A percentile compares a stretch with the other conserved stretches of the same genome.
phyloP scores from a whole-genome alignment of 2,329 filamentous ascomycete species.

The Ceratocystis cubensis region DNA sequence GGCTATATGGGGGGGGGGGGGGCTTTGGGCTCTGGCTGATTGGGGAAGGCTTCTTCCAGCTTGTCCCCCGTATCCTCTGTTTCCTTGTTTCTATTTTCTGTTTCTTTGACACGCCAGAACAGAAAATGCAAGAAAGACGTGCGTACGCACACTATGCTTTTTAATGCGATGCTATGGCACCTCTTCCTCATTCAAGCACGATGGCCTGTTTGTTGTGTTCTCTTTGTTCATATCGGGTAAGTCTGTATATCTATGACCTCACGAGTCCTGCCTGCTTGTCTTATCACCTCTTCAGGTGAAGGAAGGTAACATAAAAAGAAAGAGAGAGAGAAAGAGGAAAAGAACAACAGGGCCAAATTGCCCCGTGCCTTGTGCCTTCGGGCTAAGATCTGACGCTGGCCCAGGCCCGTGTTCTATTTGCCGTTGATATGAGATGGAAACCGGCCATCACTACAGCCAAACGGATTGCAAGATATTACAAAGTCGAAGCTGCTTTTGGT shows the following conservation, averaged over 20 bases:
- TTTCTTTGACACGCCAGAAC: too few relatives aligned
- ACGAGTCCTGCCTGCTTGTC: background rate
- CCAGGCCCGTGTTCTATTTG: conserved; percentile 1
- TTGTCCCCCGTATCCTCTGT: background rate
- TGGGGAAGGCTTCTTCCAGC: background rate
- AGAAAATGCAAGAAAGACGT: background rate
- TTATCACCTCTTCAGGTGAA: background rate
- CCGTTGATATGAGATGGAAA: conserved; percentile 10
- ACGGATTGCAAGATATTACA: background rate
- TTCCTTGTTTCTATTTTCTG: background rate
- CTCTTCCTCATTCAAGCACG: background rate
- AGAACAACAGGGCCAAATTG: background rate
- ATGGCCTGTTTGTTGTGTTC: background rate
- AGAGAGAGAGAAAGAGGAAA: background rate
- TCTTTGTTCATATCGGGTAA: background rate
- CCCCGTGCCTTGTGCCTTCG: background rate
- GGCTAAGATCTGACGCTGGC: background rate
- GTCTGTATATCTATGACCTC: background rate
- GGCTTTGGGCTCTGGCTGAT: background rate
- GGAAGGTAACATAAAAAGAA: background rate
- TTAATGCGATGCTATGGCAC: background rate
- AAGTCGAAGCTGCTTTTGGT: too few relatives aligned
- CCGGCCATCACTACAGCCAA: background rate
- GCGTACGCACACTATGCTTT: background rate
- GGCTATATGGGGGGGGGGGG: background rate